Base-by-base conservation (phyloP, 371 early-diverging fungal species). In the Zychaea mexicana region DNA sequence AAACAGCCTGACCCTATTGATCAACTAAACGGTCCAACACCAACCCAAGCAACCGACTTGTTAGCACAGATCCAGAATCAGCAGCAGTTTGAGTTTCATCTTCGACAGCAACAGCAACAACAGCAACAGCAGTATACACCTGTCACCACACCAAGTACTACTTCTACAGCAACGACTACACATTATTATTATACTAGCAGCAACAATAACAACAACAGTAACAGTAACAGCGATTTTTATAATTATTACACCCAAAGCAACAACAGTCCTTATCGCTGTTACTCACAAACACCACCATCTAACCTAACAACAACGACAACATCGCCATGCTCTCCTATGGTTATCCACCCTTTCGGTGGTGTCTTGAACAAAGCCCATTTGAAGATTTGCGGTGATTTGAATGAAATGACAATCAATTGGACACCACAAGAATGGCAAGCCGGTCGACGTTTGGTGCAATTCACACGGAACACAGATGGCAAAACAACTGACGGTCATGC, bases 361-460 rank as follows among this genome's bases (percentile, higher is more conserved):
- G 69, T 89, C 52, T 77, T 89, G 26, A 89, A 86, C 77, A 88
- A 90, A 70, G 90, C 91, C 9, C 88, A 85, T 61, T 76, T 92
- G 22, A 77, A 80, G 60, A 83, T 91, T 55, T 76, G 84, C 32
- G 89, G 84, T 45, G 82, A 91, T 65, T 74, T 88, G 69, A 73
- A 79, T 39, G 83, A 85, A 39, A 90, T 90, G 83, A 71, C 77
- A 8, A 59, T 70, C 36, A 74, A 86, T 55, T 88, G 86, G 87
- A 74, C 87, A 0, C 76, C 77, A 2, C 84, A 90, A 30, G 94
- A 93, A 70, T 79, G 81, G 75, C 74, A 77, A 27, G 73, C 72
- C 32, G 83, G 88, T 10, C 86, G 94, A 13, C 84, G 92, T 2
- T 70, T 93, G 6, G 91, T 92, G 5, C 90, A 90, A 63, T 92